phyloP scores from a whole-genome alignment of 2,329 filamentous ascomycete genomes.

The Pezicula neosporulosa region DNA sequence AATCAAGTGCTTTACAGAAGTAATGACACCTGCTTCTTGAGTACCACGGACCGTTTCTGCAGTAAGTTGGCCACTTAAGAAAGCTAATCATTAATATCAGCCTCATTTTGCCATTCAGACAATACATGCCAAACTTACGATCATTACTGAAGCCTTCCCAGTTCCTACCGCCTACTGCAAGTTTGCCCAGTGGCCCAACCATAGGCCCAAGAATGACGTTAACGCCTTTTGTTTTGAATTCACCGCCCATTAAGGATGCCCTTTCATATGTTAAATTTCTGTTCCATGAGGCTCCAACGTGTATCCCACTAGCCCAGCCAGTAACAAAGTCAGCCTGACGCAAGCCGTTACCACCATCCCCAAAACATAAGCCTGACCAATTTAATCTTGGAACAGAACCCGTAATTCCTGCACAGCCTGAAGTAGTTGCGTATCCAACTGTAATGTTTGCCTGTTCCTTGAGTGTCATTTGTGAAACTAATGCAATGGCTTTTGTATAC shows the following conservation, averaged over 20 bases:
- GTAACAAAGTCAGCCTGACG: constrained; percentile 52
- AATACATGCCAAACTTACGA: background rate
- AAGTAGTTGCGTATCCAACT: constrained; percentile 11
- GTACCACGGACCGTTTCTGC: constrained; percentile 56
- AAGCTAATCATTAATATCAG: constrained; percentile 38
- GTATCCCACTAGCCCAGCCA: constrained; percentile 64
- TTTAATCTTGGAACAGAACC: constrained; percentile 17
- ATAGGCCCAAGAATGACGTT: constrained; percentile 63
- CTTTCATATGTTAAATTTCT: constrained; percentile 56
- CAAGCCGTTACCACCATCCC: constrained; percentile 21
- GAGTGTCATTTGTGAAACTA: constrained; percentile 71
- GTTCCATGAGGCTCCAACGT: constrained; percentile 66
- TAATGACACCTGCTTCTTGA: constrained; percentile 45
- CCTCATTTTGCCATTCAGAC: too few species aligned
- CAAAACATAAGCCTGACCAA: constrained; percentile 21
- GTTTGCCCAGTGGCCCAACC: constrained; percentile 65
- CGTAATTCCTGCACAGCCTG: constrained; percentile 19
- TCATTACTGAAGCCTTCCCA: constrained; percentile 53
- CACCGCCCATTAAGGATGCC: constrained; percentile 65
- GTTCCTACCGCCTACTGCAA: constrained; percentile 61
- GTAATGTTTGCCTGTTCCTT: constrained; percentile 63
- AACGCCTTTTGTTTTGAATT: constrained; percentile 73
- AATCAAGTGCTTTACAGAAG: constrained; percentile 58
- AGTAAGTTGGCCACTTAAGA: constrained; percentile 56
- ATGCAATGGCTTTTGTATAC: constrained; percentile 61